Conservation (phyloP, 306 rosid genomes). For the Vigna mungo region DNA sequence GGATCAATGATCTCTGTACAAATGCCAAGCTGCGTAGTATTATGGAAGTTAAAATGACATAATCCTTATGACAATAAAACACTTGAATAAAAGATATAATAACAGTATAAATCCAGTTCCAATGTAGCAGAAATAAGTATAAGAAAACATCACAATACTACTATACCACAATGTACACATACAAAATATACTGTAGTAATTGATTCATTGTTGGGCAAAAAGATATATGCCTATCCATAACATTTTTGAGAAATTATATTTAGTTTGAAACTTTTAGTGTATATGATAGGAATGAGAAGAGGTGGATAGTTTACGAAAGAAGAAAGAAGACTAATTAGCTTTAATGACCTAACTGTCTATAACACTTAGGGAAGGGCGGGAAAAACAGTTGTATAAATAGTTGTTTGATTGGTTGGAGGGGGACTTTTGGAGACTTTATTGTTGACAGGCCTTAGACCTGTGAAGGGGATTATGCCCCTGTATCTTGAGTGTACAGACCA, state of each 20-base stretch:
- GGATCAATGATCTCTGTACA: constrained; percentile 43
- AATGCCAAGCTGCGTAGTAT: constrained; percentile 75
- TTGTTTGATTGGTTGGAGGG: too few species aligned
- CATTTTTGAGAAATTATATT: background rate
- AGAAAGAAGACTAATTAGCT: too few species aligned
- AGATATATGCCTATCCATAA: constrained; percentile 28
- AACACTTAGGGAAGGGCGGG: too few species aligned
- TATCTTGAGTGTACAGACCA: too few species aligned
- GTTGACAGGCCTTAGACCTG: too few species aligned
- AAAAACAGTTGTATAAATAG: too few species aligned
- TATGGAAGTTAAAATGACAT: constrained; percentile 16
- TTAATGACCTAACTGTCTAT: too few species aligned
- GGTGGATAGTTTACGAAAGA: too few species aligned
- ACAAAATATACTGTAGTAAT: constrained; percentile 18
- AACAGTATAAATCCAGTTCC: constrained; percentile 19
- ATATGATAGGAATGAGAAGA: too few species aligned
- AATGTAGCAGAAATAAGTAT: background rate
- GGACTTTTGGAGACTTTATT: too few species aligned
- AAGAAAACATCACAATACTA: constrained; percentile 5
- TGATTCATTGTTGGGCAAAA: background rate
- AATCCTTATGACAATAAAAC: constrained; percentile 28
- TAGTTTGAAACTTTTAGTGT: background rate
- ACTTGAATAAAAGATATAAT: constrained; percentile 26
- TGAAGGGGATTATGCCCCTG: too few species aligned
- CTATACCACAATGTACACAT: background rate